phyloP scores from a whole-genome alignment of 2,329 filamentous ascomycete species.

The Xylaria sp. region DNA sequence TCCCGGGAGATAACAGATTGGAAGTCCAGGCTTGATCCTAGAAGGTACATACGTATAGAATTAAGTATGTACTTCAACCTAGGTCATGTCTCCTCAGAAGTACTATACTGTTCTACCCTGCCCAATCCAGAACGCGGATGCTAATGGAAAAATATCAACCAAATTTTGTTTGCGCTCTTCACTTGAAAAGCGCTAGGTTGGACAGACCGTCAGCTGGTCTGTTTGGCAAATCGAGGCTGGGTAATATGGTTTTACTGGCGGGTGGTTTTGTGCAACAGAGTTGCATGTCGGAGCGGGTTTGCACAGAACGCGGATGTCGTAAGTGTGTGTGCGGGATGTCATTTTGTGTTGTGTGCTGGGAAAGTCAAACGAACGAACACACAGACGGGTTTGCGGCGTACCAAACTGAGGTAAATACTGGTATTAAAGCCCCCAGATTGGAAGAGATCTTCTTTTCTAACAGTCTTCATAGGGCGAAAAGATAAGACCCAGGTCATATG shows the following conservation, averaged over 20 bases:
- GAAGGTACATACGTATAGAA: constrained; percentile 17
- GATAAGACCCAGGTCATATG: background rate
- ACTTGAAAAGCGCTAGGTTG: background rate
- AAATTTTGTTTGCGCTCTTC: constrained; percentile 10
- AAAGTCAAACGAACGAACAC: constrained; percentile 5
- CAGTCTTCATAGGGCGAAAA: background rate
- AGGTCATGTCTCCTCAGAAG: constrained; percentile 4
- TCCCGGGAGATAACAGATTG: background rate
- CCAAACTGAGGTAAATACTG: background rate
- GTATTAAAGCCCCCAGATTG: background rate
- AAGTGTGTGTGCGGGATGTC: background rate
- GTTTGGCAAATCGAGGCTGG: constrained; percentile 13
- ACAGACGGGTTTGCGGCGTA: background rate
- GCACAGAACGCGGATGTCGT: background rate
- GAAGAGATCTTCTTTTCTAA: background rate
- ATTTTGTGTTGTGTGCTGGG: background rate
- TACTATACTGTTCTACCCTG: constrained; percentile 11
- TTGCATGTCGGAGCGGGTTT: background rate
- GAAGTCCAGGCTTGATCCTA: background rate
- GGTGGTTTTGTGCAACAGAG: background rate
- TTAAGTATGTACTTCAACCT: constrained; percentile 30
- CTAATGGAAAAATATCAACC: background rate
- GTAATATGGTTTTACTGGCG: background rate
- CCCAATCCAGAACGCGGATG: background rate
- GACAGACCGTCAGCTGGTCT: background rate